phyloP scores from a whole-genome alignment of 1,284 basidiomycete genomes.

The Cystobasidium slooffiae region DNA sequence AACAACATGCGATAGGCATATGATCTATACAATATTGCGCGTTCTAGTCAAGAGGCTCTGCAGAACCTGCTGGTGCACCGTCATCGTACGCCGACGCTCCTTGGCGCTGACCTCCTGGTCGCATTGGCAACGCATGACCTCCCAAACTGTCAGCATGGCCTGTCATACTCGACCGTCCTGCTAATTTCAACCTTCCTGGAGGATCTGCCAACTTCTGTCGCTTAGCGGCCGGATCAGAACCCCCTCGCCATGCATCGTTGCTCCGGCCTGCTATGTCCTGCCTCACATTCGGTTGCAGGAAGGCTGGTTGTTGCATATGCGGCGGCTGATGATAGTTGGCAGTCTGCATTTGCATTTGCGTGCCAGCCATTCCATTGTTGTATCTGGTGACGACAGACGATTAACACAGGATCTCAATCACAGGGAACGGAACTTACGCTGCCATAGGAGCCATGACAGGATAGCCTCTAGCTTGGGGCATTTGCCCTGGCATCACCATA shows the following conservation, averaged over 20 bases:
- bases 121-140: neutral
- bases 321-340: too few relatives aligned
- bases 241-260: neutral
- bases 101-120: neutral
- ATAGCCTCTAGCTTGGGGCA: neutral
- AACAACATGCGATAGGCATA: neutral
- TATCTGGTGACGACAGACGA: neutral
- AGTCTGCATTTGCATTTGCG: neutral
- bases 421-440: neutral
- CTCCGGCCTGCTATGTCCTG: conserved; percentile 4
- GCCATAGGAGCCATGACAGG: neutral
- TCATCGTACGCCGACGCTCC: conserved; percentile 16
- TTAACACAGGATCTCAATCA: neutral
- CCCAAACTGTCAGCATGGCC: conserved; percentile 8
- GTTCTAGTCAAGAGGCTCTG: conserved; percentile 2
- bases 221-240: conserved; percentile 15
- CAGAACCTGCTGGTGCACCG: conserved; percentile 9
- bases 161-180: conserved; percentile 2
- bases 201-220: conserved; percentile 5
- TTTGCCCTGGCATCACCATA: neutral
- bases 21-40: neutral
- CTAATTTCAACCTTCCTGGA: conserved; percentile 4
- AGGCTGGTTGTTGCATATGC: too few relatives aligned
- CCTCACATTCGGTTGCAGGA: too few relatives aligned
- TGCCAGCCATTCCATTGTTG: neutral